phyloP scores from a whole-genome alignment of 2,329 filamentous ascomycete species.

The Fusarium protoensiforme region DNA sequence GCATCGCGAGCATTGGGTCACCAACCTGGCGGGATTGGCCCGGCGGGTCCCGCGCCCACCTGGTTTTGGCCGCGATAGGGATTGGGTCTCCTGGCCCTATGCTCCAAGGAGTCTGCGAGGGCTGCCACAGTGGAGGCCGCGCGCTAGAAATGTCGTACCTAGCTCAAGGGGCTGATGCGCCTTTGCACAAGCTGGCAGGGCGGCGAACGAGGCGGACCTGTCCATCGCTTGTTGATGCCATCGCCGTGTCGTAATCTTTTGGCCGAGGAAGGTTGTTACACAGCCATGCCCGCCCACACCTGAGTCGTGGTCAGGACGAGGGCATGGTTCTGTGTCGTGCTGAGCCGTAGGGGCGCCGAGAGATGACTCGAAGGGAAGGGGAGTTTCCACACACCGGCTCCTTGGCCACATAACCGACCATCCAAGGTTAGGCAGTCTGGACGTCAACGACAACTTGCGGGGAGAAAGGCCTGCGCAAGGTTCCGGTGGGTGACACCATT shows the following conservation, averaged over 20 bases:
- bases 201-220: conserved; percentile 33
- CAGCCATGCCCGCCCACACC: background rate
- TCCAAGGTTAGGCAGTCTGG: background rate
- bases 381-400: background rate
- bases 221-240: conserved; percentile 20
- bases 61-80: conserved; percentile 28
- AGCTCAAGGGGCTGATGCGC: conserved; percentile 41
- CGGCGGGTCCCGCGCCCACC: conserved; percentile 22
- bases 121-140: conserved; percentile 26
- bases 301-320: background rate
- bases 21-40: conserved; percentile 32
- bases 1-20: conserved; percentile 28
- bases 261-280: conserved; percentile 9
- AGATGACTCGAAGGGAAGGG: conserved; percentile 1
- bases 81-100: conserved; percentile 27
- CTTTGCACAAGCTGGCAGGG: conserved; percentile 30
- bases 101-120: conserved; percentile 32
- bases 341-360: background rate
- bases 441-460: background rate
- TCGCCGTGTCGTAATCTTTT: conserved; percentile 17
- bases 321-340: conserved; percentile 13
- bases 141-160: conserved; percentile 31
- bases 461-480: background rate
- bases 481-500: conserved; percentile 1
- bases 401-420: background rate